Evolutionary conservation across 441 rosid genomes (phyloP), one percentile per base, ranked within the genome.

Genomic region (Raphanus hybrid): DNA sequence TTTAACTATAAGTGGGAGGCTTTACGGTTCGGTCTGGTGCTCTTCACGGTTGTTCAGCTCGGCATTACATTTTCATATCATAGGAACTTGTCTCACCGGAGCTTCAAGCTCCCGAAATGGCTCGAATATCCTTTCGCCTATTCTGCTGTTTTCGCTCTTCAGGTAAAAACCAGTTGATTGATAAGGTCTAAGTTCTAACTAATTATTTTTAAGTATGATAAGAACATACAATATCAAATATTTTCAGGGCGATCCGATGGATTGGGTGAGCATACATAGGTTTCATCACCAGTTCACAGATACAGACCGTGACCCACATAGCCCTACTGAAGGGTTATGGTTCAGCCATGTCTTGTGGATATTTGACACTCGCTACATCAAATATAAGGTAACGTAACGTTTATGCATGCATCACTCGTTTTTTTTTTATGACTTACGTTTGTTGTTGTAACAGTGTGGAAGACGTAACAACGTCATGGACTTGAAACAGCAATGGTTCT

Each of bases 401-500:
- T 6, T 35, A 35, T 35, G 39, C 39, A 35, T 6, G 39, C 39
- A 35, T 35, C 39, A 4, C 39, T 35, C 39, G 39, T 35, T 8
- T 35, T 35, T 35, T 35, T 35, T 6, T 35, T 35, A 35, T 35
- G 39, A 35, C 39, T 35, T 35, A 35, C 39, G 39, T 35, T 35
- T 35, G 39, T 35, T 35, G 39, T 35, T 35, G 54, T 45, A 45
- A 45, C 54, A 45, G 54, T 45, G 54, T 29, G 61, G 71, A n/a
- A n/a, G 61, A 68, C 71, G 71, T 4, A 45, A 52, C 60, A 68
- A 68, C 61, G 71, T 68, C 61, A 68, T 29, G 71, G 71, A 35
- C 3, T 35, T 35, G 39, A 35, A 35, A 9, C 39, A 35, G 9
- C 39, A 35, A 35, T 35, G 39, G 39, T 35, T 35, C 39, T 35